Conservation (phyloP, 2,329 filamentous ascomycete species). For the Alternaria ethzedia region DNA sequence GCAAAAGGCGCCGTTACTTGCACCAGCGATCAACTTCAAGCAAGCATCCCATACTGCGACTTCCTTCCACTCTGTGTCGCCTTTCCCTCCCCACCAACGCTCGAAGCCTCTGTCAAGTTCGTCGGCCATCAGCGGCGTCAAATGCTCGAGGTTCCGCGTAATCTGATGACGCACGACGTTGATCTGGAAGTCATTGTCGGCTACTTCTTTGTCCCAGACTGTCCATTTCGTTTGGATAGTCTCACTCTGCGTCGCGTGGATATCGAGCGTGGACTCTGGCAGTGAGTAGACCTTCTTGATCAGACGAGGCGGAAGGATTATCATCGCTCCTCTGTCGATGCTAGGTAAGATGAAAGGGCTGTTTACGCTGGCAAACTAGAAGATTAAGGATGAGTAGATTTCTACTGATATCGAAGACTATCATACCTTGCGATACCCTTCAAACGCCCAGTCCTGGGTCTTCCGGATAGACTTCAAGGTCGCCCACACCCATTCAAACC, state of each 20-base stretch:
- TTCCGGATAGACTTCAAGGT: conserved; percentile 16
- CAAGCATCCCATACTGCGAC: conserved; percentile 21
- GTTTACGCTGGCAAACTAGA: conserved; percentile 13
- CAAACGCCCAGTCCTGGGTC: conserved; percentile 21
- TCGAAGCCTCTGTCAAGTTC: conserved; percentile 19
- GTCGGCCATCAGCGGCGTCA: conserved; percentile 22
- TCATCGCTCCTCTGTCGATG: conserved; percentile 22
- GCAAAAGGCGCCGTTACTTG: conserved; percentile 22
- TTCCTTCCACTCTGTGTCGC: conserved; percentile 18
- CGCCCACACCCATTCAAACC: conserved; percentile 18
- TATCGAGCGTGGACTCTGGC: conserved; percentile 17
- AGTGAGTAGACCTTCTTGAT: conserved; percentile 21
- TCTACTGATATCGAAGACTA: background rate
- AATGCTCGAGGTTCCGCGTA: conserved; percentile 16
- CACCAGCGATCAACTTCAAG: conserved; percentile 18
- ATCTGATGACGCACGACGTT: conserved; percentile 25
- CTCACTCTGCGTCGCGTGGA: conserved; percentile 19
- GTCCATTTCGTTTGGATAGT: conserved; percentile 25
- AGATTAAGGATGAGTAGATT: background rate
- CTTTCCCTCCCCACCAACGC: conserved; percentile 14
- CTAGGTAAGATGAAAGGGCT: conserved; percentile 19
- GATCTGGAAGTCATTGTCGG: conserved; percentile 20
- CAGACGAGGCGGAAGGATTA: conserved; percentile 19
- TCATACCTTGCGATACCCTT: conserved; percentile 20
- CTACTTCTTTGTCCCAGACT: conserved; percentile 19